Conservation (phyloP, 176 grass and related monocot genomes). For the Triticum urartu region DNA sequence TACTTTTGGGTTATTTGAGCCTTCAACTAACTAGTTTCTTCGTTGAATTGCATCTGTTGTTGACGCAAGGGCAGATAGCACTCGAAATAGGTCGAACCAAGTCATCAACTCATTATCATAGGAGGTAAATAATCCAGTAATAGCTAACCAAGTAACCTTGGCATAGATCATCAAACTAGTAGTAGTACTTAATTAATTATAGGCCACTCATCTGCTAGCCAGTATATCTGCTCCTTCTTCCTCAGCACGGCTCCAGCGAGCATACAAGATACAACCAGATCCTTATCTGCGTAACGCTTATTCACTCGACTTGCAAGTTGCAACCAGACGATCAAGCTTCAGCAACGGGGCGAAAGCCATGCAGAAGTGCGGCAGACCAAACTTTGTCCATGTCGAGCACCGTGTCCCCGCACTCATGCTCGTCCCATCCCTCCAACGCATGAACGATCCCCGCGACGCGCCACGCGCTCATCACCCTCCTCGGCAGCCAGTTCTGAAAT, state of each 20-base stretch:
- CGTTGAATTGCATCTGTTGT: constrained; percentile 4
- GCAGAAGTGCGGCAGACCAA: constrained; percentile 60
- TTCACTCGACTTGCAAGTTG: constrained; percentile 12
- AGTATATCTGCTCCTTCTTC: not conserved
- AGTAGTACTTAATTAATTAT: constrained; percentile 5
- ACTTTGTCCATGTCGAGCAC: constrained; percentile 72
- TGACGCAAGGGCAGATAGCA: not conserved
- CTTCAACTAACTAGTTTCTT: not conserved
- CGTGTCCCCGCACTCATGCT: constrained; percentile 65
- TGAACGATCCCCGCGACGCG: constrained; percentile 77
- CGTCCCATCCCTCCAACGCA: constrained; percentile 65
- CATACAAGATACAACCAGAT: not conserved
- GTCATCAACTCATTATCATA: not conserved
- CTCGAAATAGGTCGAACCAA: not conserved
- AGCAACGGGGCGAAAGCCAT: constrained; percentile 58
- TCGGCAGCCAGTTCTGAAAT: constrained; percentile 86
- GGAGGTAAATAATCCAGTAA: not conserved
- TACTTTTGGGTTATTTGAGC: too few species aligned
- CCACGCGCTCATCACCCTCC: constrained; percentile 94
- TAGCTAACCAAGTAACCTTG: not conserved
- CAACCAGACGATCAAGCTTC: constrained; percentile 27
- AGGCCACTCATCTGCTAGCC: not conserved
- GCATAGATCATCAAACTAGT: not conserved
- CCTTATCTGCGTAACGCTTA: constrained; percentile 1
- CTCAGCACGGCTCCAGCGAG: not conserved